Conservation (phyloP, 208 protist genomes). For the Trypanosoma boissoni region DNA sequence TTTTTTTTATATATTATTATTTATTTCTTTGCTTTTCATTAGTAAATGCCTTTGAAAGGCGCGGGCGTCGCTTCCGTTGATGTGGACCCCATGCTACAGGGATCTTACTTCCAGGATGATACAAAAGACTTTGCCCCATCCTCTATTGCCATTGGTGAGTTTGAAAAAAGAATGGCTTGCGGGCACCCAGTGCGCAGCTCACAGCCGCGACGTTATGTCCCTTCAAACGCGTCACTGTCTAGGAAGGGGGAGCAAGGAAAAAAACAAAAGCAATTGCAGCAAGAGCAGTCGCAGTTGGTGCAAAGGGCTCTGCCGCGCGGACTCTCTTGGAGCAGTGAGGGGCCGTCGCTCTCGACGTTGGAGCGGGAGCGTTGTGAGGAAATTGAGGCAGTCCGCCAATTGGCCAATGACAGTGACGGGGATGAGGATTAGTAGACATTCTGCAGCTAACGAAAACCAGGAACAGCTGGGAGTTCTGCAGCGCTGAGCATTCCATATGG, state of each 20-base stretch:
- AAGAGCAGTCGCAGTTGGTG: conserved; percentile 1
- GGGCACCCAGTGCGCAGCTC: conserved; percentile 22
- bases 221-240: no score
- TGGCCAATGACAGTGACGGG: conserved; percentile 30
- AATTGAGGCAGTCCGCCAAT: conserved; percentile 50
- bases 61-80: not conserved
- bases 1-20: not conserved
- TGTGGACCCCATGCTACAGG: conserved; percentile 55
- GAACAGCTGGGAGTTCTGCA: no score
- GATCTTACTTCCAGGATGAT: conserved; percentile 59
- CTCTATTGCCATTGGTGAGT: conserved; percentile 44
- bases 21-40: not conserved
- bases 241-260: not conserved
- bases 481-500: no score
- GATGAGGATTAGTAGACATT: conserved; percentile 21
- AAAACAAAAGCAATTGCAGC: not conserved
- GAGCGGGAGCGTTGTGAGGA: conserved; percentile 45
- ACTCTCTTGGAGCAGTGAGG: not conserved
- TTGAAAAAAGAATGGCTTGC: conserved; percentile 40
- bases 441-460: no score
- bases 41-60: conserved; percentile 5
- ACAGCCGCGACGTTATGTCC: not conserved
- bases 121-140: conserved; percentile 32
- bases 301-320: not conserved
- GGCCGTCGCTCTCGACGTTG: not conserved